These are phyloP conservation scores for Trametes meyenii DNA, from an alignment of 768 basidiomycete species.

Conservation along the genomic window DNA sequence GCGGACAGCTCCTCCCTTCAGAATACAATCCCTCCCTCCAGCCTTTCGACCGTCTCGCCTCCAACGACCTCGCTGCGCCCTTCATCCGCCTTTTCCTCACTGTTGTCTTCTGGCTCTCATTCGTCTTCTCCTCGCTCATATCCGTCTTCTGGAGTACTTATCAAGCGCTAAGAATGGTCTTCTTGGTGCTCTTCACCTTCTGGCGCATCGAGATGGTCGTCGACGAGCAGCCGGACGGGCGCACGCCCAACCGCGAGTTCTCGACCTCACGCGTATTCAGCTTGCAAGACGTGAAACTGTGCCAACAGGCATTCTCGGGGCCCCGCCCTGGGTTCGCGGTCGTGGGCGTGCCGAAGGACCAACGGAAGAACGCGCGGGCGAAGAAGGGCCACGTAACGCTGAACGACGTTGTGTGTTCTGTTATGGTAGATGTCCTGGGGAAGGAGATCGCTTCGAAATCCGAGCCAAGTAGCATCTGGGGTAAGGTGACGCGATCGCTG, in stretches of 20 bases:
- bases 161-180: constrained; percentile 17
- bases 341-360: constrained; percentile 22
- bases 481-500: constrained; percentile 8
- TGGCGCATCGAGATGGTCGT: constrained; percentile 32
- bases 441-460: constrained; percentile 18
- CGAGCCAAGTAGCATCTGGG: constrained; percentile 5
- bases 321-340: constrained; percentile 21
- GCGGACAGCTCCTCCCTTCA: constrained; percentile 25
- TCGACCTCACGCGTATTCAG: constrained; percentile 27
- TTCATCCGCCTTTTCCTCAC: constrained; percentile 22
- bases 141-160: constrained; percentile 25
- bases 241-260: constrained; percentile 21
- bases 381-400: constrained; percentile 27
- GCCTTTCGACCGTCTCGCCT: constrained; percentile 22
- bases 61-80: constrained; percentile 13
- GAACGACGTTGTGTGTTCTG: constrained; percentile 31
- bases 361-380: constrained; percentile 16
- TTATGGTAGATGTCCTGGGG: constrained; percentile 29
- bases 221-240: constrained; percentile 12
- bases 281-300: constrained; percentile 27
- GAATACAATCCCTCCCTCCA: constrained; percentile 22
- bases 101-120: constrained; percentile 22
- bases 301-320: constrained; percentile 31
- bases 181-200: constrained; percentile 25
- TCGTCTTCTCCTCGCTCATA: constrained; percentile 3